These are phyloP conservation scores for Amanita rubescens DNA, from an alignment of 768 basidiomycete genomes.

Conservation along the genomic window DNA sequence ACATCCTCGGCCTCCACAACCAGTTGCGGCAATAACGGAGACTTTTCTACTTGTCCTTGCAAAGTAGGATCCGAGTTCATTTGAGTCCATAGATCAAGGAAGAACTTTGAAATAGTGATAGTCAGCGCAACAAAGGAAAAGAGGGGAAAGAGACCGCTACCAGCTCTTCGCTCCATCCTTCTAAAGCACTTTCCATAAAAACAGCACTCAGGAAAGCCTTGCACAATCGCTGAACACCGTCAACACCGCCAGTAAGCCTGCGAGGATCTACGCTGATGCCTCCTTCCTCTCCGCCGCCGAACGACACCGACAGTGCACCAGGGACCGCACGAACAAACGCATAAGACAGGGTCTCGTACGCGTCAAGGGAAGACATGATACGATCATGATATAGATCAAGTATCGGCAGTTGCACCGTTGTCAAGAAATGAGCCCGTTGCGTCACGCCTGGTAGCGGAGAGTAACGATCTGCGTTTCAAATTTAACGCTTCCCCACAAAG, in stretches of 20 bases:
- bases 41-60: conserved; percentile 43
- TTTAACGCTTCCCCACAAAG: background rate
- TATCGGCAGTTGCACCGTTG: conserved; percentile 78
- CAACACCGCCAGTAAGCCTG: conserved; percentile 72
- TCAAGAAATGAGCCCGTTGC: conserved; percentile 80
- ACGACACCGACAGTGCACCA: conserved; percentile 68
- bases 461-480: conserved; percentile 65
- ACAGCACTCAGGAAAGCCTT: conserved; percentile 81
- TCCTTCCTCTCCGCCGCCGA: conserved; percentile 37
- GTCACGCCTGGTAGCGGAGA: conserved; percentile 71
- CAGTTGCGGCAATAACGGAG: conserved; percentile 44
- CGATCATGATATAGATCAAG: conserved; percentile 71
- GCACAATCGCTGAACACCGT: conserved; percentile 76
- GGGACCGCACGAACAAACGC: conserved; percentile 87
- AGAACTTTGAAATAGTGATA: conserved; percentile 51
- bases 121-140: conserved; percentile 1
- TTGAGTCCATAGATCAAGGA: conserved; percentile 84
- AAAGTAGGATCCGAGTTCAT: conserved; percentile 56
- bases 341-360: conserved; percentile 88
- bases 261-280: conserved; percentile 45
- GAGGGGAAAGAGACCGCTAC: conserved; percentile 31
- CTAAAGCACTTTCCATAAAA: conserved; percentile 64
- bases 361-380: conserved; percentile 80
- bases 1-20: conserved; percentile 23
- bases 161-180: conserved; percentile 83